These are phyloP conservation scores for Saccharomycopsis schoenii DNA, from an alignment of 805 yeast genomes.

Conservation along the genomic window DNA sequence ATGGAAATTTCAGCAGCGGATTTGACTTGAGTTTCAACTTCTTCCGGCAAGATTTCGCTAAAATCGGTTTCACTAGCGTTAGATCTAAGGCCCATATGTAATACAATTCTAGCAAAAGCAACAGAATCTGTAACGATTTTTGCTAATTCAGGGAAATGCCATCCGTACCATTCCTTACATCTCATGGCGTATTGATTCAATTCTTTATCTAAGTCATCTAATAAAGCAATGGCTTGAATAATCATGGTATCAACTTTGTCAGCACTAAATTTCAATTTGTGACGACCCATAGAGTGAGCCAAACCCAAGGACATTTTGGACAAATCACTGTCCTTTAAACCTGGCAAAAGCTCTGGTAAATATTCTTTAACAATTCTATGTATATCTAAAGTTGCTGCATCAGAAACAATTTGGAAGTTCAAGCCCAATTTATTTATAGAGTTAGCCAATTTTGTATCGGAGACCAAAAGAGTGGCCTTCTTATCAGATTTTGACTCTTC, in stretches of 20 bases:
- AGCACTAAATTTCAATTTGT: slow-evolving; percentile 92
- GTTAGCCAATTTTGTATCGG: slow-evolving; percentile 93
- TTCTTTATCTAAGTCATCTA: slow-evolving; percentile 96
- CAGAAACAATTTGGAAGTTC: slow-evolving; percentile 81
- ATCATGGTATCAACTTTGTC: slow-evolving; percentile 99
- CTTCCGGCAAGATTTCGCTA: slow-evolving; percentile 86
- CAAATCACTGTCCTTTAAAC: slow-evolving; percentile 73
- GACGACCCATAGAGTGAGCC: slow-evolving; percentile 98
- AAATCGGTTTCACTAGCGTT: slow-evolving; percentile 86
- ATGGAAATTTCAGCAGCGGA: slow-evolving; percentile 96
- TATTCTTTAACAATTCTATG: slow-evolving; percentile 93
- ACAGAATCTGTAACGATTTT: slow-evolving; percentile 93
- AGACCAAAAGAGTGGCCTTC: slow-evolving; percentile 78
- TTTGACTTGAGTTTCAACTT: slow-evolving; percentile 83
- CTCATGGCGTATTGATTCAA: slow-evolving; percentile 98
- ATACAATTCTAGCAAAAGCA: slow-evolving; percentile 89
- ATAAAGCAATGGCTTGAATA: slow-evolving; percentile 94
- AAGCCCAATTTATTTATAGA: slow-evolving; percentile 91
- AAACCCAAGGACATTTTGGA: slow-evolving; percentile 96
- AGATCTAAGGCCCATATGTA: slow-evolving; percentile 89
- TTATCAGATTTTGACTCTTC: slow-evolving; percentile 71
- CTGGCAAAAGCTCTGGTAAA: slow-evolving; percentile 90
- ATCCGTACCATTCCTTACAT: slow-evolving; percentile 99
- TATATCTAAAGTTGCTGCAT: slow-evolving; percentile 88
- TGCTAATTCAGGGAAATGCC: slow-evolving; percentile 99